Percentiles rank a stretch among this genome's conserved stretches.
Evolutionary conservation across 257 asterid species (phyloP).

Genomic region (Solanum ahanhuiri): DNA sequence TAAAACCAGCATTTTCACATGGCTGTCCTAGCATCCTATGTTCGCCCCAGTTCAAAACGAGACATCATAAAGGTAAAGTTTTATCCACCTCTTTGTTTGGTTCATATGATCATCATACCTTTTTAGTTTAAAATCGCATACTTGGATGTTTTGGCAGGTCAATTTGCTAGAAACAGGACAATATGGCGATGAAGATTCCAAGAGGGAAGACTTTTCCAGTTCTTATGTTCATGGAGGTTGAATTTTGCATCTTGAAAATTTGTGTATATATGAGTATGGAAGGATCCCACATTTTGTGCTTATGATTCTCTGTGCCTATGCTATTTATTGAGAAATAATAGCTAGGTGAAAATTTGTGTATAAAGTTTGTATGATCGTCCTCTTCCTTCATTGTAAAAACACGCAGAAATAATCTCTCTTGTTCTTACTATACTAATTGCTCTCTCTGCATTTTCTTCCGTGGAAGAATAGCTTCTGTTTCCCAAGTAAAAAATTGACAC

Average conservation of each 20-base stretch:
- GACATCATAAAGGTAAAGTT: slow-evolving; percentile 53
- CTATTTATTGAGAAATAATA: no score
- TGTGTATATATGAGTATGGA: background rate
- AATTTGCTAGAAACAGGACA: slow-evolving; percentile 50
- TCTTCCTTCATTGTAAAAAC: no score
- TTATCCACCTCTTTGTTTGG: background rate
- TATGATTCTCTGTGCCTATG: background rate
- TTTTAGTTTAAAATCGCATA: background rate
- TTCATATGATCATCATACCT: background rate
- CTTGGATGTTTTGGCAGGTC: slow-evolving; percentile 26
- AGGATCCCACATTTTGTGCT: background rate
- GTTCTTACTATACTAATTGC: no score
- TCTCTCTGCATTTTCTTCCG: no score
- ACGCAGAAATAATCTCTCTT: no score
- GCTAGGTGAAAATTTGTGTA: no score
- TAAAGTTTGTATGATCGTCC: no score
- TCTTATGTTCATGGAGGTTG: background rate
- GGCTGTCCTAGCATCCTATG: slow-evolving; percentile 56
- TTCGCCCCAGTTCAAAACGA: slow-evolving; percentile 32
- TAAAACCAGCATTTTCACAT: slow-evolving; percentile 58
- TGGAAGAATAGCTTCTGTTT: no score
- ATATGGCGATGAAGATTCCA: slow-evolving; percentile 14
- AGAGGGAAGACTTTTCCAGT: background rate
- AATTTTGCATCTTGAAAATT: background rate
- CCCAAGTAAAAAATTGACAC: no score